Evolutionary conservation across 371 early-diverging fungal genomes (phyloP).

Genomic region (Mucor lusitanicus): DNA sequence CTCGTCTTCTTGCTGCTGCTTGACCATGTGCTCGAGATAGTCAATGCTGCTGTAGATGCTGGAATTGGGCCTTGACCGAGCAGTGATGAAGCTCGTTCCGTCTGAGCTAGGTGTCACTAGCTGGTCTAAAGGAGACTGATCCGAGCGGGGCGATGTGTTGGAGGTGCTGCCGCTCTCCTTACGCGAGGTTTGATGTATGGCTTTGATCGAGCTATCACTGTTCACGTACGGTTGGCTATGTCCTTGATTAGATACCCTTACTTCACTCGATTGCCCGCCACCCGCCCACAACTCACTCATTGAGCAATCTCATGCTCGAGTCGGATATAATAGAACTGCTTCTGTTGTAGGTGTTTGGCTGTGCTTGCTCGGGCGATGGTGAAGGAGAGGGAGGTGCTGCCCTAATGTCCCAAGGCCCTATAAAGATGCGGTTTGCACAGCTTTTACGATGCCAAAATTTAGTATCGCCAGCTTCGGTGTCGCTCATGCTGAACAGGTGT

Average conservation of each 20-base stretch:
- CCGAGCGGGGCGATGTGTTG: background rate
- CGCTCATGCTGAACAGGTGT: background rate
- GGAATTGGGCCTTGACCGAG: slow-evolving; percentile 3
- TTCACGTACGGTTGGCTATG: background rate
- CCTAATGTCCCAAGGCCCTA: slow-evolving; percentile 36
- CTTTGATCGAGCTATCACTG: background rate
- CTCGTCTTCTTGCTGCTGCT: slow-evolving; percentile 8
- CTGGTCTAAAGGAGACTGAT: background rate
- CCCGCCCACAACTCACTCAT: background rate
- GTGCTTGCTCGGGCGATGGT: background rate
- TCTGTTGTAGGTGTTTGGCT: background rate
- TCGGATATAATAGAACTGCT: background rate
- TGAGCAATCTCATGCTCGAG: background rate
- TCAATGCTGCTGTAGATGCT: background rate
- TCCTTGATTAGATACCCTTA: too few relatives aligned
- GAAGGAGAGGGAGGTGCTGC: background rate
- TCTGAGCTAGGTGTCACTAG: slow-evolving; percentile 11
- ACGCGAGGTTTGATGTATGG: background rate
- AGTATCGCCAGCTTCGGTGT: background rate
- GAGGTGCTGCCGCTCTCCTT: background rate
- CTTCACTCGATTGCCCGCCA: too few relatives aligned
- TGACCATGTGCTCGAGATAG: background rate
- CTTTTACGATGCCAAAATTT: slow-evolving; percentile 21
- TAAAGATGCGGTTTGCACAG: slow-evolving; percentile 28
- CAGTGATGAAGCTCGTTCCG: slow-evolving; percentile 20